Base-by-base conservation (phyloP, 805 yeast genomes). In the Cyberlindnera americana region DNA sequence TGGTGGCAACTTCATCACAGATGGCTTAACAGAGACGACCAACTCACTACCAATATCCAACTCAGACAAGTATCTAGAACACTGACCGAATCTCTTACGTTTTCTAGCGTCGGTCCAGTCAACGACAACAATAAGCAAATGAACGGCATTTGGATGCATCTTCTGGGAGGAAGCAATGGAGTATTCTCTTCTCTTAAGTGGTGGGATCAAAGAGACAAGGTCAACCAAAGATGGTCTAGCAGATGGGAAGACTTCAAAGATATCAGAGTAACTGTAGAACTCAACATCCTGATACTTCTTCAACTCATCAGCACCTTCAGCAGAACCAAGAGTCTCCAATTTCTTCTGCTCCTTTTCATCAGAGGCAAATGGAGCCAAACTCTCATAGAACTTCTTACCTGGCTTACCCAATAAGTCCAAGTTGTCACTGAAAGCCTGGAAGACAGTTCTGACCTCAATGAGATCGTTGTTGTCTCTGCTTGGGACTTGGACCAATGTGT, bases 101-200 rank as follows among this genome's bases (percentile, higher is more conserved):
- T 96, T 96, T 61, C 75, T 73, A 38, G 81, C 71, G 64, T 91
- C 96, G 32, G 78, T 70, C 98, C 98, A 91, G 64, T 90, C 97
- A 40, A 91, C 97, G 39, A 90, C 97, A 46, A 91, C 98, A 61
- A 91, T 81, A 61, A 91, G 75, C 57, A 91, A 69, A 59, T 91
- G 97, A 27, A 91, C 88, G 27, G 89, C 91, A 60, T 85, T 86
- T 40, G 91, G 88, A 66, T 91, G 97, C 56, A 86, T 70, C 62
- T 77, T 86, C 66, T 91, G 98, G 21, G 97, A 90, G 1, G 97
- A 90, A 4, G 98, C 97, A 64, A 91, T 91, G 12, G 97, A 91
- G 64, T 91, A 91, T 66, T 91, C 98, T 72, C 98, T 85, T 72
- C 98, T 83, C 73, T 91, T 91, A 60, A 90, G 74, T 14, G 95